Base-by-base conservation (phyloP, 306 rosid genomes). In the Cyamopsis tetragonoloba region DNA sequence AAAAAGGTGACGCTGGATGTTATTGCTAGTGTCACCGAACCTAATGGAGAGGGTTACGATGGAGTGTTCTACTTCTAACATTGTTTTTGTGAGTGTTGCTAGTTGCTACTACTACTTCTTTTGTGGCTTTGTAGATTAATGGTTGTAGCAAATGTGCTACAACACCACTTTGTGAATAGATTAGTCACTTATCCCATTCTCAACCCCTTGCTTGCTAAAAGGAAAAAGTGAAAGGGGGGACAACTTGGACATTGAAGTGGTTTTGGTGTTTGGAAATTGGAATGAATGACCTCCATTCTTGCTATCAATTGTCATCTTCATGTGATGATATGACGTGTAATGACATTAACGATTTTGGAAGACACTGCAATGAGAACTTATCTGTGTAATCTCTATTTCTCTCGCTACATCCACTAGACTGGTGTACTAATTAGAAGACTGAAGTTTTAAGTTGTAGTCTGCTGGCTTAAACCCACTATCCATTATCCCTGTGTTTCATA, bases 231-330 rank as follows among this genome's bases (percentile, higher is more conserved):
- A 68, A 10, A 10, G 11, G 8, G 11, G 64, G 43, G 59, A n/a
- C 39, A 58, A 23, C 19, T 30, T 20, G 56, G 71, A 67, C 23
- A 27, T 69, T 66, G 64, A 49, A 47, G 22, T 63, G 74, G 57
- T 48, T 41, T 72, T n/a, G n/a, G n/a, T n/a, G n/a, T 76, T 62
- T 80, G 28, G 56, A 70, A 37, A 43, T 54, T 73, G 70, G 84
- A 80, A 68, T 72, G 84, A 80, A 68, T 72, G 81, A 31, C 54
- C 74, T 70, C 67, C 75, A 35, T 75, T 75, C 84, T 42, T 62
- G 66, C 66, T 22, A 51, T 43, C 26, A 51, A 35, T 14, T 68
- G 31, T 35, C 50, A 48, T 20, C 54, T 3, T 12, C 65, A n/a
- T n/a, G n/a, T n/a, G n/a, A n/a, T n/a, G n/a, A n/a, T n/a, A n/a